Evolutionary conservation across 495 filamentous ascomycete species (phyloP), one percentile per base, ranked within the genome.

Genomic region (Lentithecium fluviatile): DNA sequence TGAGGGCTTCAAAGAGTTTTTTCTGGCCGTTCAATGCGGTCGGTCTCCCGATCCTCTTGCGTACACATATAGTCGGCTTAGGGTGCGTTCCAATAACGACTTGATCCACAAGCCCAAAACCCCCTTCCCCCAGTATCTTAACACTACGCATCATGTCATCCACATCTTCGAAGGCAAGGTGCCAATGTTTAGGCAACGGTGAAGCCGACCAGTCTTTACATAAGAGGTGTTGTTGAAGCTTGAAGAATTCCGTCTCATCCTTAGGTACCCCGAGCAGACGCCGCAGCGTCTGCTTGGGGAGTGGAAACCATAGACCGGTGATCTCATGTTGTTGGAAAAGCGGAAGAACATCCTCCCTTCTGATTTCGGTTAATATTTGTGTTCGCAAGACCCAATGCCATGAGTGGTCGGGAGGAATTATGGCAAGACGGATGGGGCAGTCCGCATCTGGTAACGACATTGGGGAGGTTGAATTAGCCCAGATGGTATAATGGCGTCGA

Each of bases 11-110:
- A 6, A 48, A 48, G 20, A 56, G 19, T 17, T 47, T 13, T 26
- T 52, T 60, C 25, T 60, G 56, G 1, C 29, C 23, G 12, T 52
- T 60, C 19, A 60, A 45, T 29, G 25, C 34, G 11, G 32, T 60
- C n/a, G 37, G 6, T 29, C 46, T 47, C 6, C 46, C 34, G 10
- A 52, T 60, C 17, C 24, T 52, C 38, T 60, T 60, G 10, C 45
- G 23, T 19, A 49, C 54, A 43, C 54, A 59, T 6, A 32, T 20
- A 50, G 19, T 49, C 17, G 20, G 42, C 25, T n/a, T 37, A 6
- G 54, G 42, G 6, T 56, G 21, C 3, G 34, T 53, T 5, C 25
- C 8, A 6, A 58, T 6, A 12, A n/a, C 10, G 15, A 58, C 43
- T 26, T 49, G 21, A 6, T 58, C 54, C 4, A 58, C 54, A 25